Evolutionary conservation across 495 filamentous ascomycete genomes (phyloP), one percentile per base, ranked within the genome.

Genomic region (Penicillium psychrofluorescens): DNA sequence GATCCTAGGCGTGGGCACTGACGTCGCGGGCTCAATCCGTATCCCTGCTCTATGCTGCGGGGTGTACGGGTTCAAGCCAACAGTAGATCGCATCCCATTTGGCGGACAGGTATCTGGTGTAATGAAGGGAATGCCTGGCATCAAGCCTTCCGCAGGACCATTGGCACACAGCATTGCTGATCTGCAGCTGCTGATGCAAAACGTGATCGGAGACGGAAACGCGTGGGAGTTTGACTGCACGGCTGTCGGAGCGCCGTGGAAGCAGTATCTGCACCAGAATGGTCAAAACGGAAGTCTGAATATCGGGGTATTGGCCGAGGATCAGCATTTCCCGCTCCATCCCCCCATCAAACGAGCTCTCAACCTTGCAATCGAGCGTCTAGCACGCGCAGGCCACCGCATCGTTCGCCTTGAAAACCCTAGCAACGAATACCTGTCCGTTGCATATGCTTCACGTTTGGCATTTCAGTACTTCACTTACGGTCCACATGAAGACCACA

Each of bases 31-130:
- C 4, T 80, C 75, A 2, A 79, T 84, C 41, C 64, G 80, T 1
- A 66, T 63, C 11, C 84, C 84, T 4, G 79, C 84, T 1, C 72
- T 76, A 8, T 77, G 74, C 53, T 75, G 77, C 40, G 80, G 77
- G 6, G 39, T 86, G 0, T 85, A 75, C 53, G 81, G 81, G 0
- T 68, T 83, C 46, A 76, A 77, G 43, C 81, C 83, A 1, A 84
- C 77, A 0, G 55, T 55, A 10, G 57, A 53, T 27, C 67, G 81
- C 11, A 54, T 85, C 1, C 81, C 83, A 6, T 60, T 51, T 28
- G 48, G 56, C 4, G 59, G 56, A n/a, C 56, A 51, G 28, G 41
- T 48, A 6, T 50, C 50, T 11, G 48, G 50, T 3, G 46, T 14
- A 4, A 35, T 41, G 16, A 16, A 53, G 7, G 53, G 58, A 7